Base-by-base conservation (phyloP, 345 rosid species). In the Erodium maritimum region DNA sequence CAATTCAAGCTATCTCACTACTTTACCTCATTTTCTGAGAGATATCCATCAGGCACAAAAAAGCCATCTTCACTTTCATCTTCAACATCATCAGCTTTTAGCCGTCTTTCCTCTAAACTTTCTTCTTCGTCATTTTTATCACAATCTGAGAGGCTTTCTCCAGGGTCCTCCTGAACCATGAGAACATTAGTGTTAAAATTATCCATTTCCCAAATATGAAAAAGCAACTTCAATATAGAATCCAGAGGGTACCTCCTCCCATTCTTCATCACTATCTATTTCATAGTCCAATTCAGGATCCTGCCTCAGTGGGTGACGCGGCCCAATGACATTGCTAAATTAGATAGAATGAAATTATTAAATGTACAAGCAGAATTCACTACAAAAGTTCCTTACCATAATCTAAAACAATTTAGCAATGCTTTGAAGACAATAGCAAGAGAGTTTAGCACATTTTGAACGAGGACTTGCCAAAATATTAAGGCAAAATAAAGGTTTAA, bases 11-110 rank as follows among this genome's bases (percentile, higher is more conserved):
- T 11, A 29, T 42, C 48, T 14, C 48, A 12, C 17, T 42, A 16
- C 14, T 16, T 42, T 67, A 87, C 99, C 95, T 93, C 97, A 65
- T 89, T 80, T 69, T 93, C 91, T 23, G 97, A 93, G 61, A 93
- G 83, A 77, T 93, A 93, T 21, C 99, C 99, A 77, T 93, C 95
- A 61, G 99, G 97, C 23, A 93, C 99, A 57, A 93, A 87, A 78
- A 93, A 85, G 13, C 77, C 95, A 80, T 89, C 97, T 74, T 83
- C 95, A 73, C 82, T 77, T 61, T 87, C 96, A 62, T 88, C 96
- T 64, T 82, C 88, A n/a, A n/a, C n/a, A 46, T 86, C 91, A 59
- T 82, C 88, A 67, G 62, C 86, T 73, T 82, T 93, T 61, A 73
- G 66, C 59, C 71, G 74, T 51, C 75, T 90, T 59, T 85, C 88